phyloP scores from a whole-genome alignment of 139 green algal species.

The Medakamo hakoo region DNA sequence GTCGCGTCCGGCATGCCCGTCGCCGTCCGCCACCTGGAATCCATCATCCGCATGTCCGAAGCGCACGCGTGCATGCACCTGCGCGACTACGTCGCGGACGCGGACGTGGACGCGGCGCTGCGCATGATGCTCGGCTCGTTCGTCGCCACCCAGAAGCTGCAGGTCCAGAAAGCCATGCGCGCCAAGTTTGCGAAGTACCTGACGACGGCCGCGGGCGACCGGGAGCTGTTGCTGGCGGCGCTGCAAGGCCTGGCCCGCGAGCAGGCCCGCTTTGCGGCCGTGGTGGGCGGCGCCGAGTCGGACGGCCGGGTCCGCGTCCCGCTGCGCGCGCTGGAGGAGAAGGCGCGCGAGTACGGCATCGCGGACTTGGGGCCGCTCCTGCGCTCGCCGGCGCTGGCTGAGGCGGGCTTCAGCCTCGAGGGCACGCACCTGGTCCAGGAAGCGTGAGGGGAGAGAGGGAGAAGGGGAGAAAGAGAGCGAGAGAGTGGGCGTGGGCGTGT shows the following conservation, averaged over 20 bases:
- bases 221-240: slow-evolving; percentile 28
- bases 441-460: no score
- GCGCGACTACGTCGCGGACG: slow-evolving; percentile 59
- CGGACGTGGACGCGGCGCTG: slow-evolving; percentile 71
- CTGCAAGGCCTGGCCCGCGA: slow-evolving; percentile 16
- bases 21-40: slow-evolving; percentile 92
- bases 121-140: slow-evolving; percentile 88
- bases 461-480: no score
- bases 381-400: not conserved
- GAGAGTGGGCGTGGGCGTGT: no score
- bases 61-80: slow-evolving; percentile 91
- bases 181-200: slow-evolving; percentile 56
- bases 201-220: slow-evolving; percentile 22
- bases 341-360: not conserved
- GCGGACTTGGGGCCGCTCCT: not conserved
- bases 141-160: slow-evolving; percentile 90
- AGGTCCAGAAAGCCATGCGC: slow-evolving; percentile 71
- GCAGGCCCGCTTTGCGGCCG: slow-evolving; percentile 5
- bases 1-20: slow-evolving; percentile 87
- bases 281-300: not conserved
- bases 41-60: slow-evolving; percentile 94
- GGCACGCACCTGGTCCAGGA: no score
- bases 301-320: slow-evolving; percentile 1
- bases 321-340: slow-evolving; percentile 7
- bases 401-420: slow-evolving; percentile 3